Percentiles rank a stretch among this genome's conserved stretches.
These are phyloP conservation scores for Saccharomyces hybrid DNA, from an alignment of 1,139 yeast species.

Conservation along the genomic window DNA sequence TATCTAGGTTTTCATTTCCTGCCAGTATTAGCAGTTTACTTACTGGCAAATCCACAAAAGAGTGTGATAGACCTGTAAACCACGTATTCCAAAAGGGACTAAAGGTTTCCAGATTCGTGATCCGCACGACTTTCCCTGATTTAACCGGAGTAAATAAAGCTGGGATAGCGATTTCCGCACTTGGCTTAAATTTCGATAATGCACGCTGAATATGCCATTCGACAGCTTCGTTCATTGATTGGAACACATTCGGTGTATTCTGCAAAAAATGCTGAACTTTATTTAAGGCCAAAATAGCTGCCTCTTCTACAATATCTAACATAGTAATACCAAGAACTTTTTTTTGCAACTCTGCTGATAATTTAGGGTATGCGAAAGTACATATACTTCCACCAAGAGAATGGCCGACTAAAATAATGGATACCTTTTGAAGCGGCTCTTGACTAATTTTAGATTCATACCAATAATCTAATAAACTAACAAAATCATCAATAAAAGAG, in stretches of 20 bases:
- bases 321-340: constrained; percentile 58
- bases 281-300: constrained; percentile 63
- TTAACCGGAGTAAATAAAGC: constrained; percentile 37
- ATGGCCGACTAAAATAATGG: constrained; percentile 68
- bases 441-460: constrained; percentile 28
- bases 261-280: constrained; percentile 60
- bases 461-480: constrained; percentile 37
- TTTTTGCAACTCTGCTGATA: constrained; percentile 25
- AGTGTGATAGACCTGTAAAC: constrained; percentile 63
- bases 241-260: constrained; percentile 55
- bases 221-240: constrained; percentile 51
- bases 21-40: constrained; percentile 77
- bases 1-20: constrained; percentile 84
- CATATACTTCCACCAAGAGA: constrained; percentile 87
- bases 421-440: constrained; percentile 21
- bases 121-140: constrained; percentile 45
- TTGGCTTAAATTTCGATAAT: constrained; percentile 46
- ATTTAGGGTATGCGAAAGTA: constrained; percentile 39
- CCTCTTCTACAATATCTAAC: constrained; percentile 90
- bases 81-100: constrained; percentile 70
- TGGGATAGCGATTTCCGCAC: constrained; percentile 77
- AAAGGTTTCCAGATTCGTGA: constrained; percentile 53
- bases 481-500: constrained; percentile 51
- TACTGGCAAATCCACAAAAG: constrained; percentile 48
- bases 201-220: constrained; percentile 66